Conservation (phyloP, 2,329 filamentous ascomycete species). For the Cucurbitaria berberidis region DNA sequence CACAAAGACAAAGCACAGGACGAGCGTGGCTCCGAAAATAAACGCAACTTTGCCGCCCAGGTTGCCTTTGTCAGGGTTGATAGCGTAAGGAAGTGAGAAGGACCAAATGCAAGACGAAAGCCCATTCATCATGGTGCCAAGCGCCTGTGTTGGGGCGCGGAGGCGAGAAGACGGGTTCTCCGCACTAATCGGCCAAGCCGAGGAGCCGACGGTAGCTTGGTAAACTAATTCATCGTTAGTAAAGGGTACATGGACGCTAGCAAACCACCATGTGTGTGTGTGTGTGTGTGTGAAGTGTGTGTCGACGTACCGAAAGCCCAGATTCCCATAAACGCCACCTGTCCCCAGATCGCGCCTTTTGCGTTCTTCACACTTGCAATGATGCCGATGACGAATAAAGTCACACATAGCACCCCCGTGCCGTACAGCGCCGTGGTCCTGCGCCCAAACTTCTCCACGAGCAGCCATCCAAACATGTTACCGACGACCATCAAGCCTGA, state of each 20-base stretch:
- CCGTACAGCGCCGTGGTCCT: constrained; percentile 40
- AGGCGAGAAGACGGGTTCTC: constrained; percentile 55
- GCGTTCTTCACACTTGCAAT: constrained; percentile 52
- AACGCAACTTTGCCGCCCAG: constrained; percentile 63
- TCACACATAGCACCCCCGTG: background rate
- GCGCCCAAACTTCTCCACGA: constrained; percentile 41
- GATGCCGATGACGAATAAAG: constrained; percentile 17
- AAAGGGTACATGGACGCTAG: background rate
- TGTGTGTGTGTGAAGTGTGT: too few relatives aligned
- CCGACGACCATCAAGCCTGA: constrained; percentile 38
- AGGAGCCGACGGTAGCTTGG: constrained; percentile 30
- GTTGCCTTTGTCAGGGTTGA: constrained; percentile 70
- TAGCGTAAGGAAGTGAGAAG: constrained; percentile 66
- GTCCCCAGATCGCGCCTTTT: constrained; percentile 3
- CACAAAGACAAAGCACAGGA: constrained; percentile 49
- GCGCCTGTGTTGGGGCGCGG: constrained; percentile 28
- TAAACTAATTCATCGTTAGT: constrained; percentile 5
- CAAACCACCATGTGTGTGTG: too few relatives aligned
- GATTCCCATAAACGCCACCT: constrained; percentile 12
- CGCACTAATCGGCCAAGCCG: constrained; percentile 52
- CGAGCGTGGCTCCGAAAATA: constrained; percentile 61
- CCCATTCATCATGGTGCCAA: constrained; percentile 18
- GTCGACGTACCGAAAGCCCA: constrained; percentile 9
- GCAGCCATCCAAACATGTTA: constrained; percentile 42
- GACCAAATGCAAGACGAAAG: constrained; percentile 20